These are phyloP conservation scores for Podospora sp. DNA, from an alignment of 495 filamentous ascomycete species.

Conservation along the genomic window DNA sequence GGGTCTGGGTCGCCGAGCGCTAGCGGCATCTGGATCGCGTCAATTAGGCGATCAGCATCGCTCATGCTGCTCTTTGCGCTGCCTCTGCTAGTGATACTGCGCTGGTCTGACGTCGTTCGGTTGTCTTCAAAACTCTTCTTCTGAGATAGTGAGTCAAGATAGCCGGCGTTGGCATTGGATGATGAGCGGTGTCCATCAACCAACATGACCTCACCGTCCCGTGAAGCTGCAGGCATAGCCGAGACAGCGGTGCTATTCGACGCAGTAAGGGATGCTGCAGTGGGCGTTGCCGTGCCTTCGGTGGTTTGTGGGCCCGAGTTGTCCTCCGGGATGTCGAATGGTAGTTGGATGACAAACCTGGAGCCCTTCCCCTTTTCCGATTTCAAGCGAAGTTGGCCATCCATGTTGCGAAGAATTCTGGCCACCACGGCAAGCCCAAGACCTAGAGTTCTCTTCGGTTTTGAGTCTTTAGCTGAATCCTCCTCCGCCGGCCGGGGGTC, in stretches of 20 bases:
- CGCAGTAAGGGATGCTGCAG: conserved; percentile 21
- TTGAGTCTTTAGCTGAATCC: conserved; percentile 35
- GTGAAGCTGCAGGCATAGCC: conserved; percentile 36
- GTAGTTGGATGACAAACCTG: conserved; percentile 73
- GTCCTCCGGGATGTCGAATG: conserved; percentile 63
- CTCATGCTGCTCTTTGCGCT: conserved; percentile 58
- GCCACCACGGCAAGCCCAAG: conserved; percentile 87
- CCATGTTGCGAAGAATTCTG: conserved; percentile 83
- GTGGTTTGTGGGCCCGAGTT: conserved; percentile 33
- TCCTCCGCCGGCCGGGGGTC: conserved; percentile 35
- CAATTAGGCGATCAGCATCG: conserved; percentile 74
- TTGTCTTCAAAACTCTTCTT: conserved; percentile 45
- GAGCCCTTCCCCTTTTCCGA: conserved; percentile 87
- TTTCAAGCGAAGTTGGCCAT: conserved; percentile 84
- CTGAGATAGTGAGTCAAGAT: conserved; percentile 11
- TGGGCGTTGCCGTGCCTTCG: conserved; percentile 11
- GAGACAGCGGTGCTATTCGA: conserved; percentile 33
- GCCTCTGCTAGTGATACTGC: conserved; percentile 53
- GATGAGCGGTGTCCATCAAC: conserved; percentile 48
- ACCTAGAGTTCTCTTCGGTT: conserved; percentile 57
- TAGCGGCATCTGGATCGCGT: conserved; percentile 69
- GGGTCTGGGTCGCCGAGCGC: conserved; percentile 44
- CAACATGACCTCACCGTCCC: conserved; percentile 60
- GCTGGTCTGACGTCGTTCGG: conserved; percentile 53
- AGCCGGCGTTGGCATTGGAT: conserved; percentile 18